Base-by-base conservation (phyloP, 306 rosid genomes). In the Vigna mungo region DNA sequence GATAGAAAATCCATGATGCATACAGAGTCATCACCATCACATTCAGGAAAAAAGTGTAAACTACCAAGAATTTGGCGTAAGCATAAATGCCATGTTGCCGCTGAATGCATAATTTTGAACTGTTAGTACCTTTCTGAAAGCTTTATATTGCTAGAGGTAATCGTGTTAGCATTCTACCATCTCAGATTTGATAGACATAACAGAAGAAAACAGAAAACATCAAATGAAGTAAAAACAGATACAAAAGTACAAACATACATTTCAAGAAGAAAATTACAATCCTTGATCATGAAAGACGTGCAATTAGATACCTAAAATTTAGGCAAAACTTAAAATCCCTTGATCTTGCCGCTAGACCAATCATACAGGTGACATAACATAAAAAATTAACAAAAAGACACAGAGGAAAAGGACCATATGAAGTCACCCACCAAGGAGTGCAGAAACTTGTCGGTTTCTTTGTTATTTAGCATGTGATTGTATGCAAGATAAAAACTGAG, bases 401-500 rank as follows among this genome's bases (percentile, higher is more conserved):
- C 52, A 54, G 15, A 56, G 32, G 55, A 55, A 56, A 73, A 73
- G 68, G 77, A 59, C 18, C 58, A 59, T 15, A 56, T 15, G 58
- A 56, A 58, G 36, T 39, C n/a, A 41, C 70, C 48, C 16, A 58
- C 21, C 52, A 61, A 73, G 30, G 17, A 58, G 30, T 36, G 34
- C 64, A 6, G 66, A 55, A 39, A 34, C 77, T 37, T 1, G 32
- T 32, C 15, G 21, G 11, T 60, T 20, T 27, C 9, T 59, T n/a
- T 59, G 58, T 36, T 36, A 46, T 20, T 20, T 55, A 55, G 0
- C 7, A 5, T 55, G 34, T 55, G 34, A 55, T 55, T 4, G 17
- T 54, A 8, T n/a, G 5, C 21, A 62, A 34, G 34, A 17, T 43
- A 15, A 30, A 37, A 23, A 64, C 23, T 21, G 55, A 43, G 15